Evolutionary conservation across 2,329 filamentous ascomycete genomes (phyloP), one percentile per base, ranked within the genome.

Genomic region (Fusarium pseudoanthophilum): DNA sequence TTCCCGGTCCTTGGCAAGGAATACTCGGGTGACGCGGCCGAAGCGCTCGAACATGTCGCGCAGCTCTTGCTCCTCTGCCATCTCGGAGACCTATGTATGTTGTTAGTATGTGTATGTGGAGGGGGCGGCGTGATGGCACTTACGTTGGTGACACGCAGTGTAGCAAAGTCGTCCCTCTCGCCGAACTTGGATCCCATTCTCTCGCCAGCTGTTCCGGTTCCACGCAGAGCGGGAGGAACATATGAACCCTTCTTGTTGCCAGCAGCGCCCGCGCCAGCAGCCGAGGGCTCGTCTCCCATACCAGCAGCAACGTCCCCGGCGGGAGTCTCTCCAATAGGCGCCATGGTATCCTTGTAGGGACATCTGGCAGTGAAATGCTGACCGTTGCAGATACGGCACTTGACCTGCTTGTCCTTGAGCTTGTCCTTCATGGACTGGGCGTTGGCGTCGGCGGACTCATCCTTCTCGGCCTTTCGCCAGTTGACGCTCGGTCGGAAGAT

Each of bases 321-420:
- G 52, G 81, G 82, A 63, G 84, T 86, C 82, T 91, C 90, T 75
- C 91, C 91, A 70, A 95, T 90, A 42, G 93, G 96, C 40, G 95
- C 95, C 95, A 99, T 98, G 79, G 95, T 99, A 83, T 98, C 96
- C 88, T 98, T 99, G 92, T 97, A 99, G 40, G 96, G 96, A 91
- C 96, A 99, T 83, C 96, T 92, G 77, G 95, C 95, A 46, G 96
- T 99, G 89, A 98, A 99, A 91, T 99, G 96, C 88, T 99, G 96
- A 82, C 95, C 96, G 82, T 92, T 93, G 87, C 96, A 99, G 83
- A 99, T 98, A 89, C 96, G 93, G 86, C 96, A 99, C 90, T 98
- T 98, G 88, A 99, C 97, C 88, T 98, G 97, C 91, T 98, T 97
- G 87, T 98, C 95, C 90, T 96, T 97, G 80, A 98, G 89, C 86